Evolutionary conservation across 2,329 filamentous ascomycete species (phyloP).

Genomic region (Geosmithia morbida): DNA sequence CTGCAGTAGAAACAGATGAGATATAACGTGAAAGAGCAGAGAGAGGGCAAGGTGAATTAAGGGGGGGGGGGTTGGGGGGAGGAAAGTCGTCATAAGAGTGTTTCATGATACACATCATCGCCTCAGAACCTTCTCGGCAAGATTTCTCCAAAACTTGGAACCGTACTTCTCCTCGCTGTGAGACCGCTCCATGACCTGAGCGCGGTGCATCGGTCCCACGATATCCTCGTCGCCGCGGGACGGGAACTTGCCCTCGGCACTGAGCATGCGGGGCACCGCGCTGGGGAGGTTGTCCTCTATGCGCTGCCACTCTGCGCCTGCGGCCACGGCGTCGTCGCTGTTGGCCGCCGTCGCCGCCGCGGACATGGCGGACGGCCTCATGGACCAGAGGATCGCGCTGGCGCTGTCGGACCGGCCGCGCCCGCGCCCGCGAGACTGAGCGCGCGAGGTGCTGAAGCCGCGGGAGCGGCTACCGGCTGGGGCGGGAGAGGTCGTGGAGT

Average conservation of each 20-base stretch:
- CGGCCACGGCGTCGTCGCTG: constrained; percentile 20
- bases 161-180: constrained; percentile 28
- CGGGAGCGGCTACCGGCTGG: too few relatives aligned
- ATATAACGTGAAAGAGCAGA: too few relatives aligned
- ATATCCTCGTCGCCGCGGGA: constrained; percentile 82
- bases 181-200: constrained; percentile 34
- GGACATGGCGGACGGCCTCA: background rate
- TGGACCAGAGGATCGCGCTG: background rate
- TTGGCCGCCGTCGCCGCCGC: constrained; percentile 24
- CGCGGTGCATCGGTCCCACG: constrained; percentile 75
- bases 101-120: too few relatives aligned
- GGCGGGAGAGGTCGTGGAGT: constrained; percentile 3
- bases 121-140: constrained; percentile 27
- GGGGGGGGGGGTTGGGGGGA: too few relatives aligned
- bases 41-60: too few relatives aligned
- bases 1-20: too few relatives aligned
- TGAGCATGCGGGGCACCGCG: constrained; percentile 53
- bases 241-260: constrained; percentile 73
- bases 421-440: constrained; percentile 20
- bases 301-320: constrained; percentile 25
- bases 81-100: too few relatives aligned
- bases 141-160: constrained; percentile 31
- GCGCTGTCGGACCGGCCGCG: constrained; percentile 14
- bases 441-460: constrained; percentile 9
- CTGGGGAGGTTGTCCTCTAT: constrained; percentile 43